Conservation (phyloP, 495 filamentous ascomycete genomes). For the Xanthoparmelia taractica region DNA sequence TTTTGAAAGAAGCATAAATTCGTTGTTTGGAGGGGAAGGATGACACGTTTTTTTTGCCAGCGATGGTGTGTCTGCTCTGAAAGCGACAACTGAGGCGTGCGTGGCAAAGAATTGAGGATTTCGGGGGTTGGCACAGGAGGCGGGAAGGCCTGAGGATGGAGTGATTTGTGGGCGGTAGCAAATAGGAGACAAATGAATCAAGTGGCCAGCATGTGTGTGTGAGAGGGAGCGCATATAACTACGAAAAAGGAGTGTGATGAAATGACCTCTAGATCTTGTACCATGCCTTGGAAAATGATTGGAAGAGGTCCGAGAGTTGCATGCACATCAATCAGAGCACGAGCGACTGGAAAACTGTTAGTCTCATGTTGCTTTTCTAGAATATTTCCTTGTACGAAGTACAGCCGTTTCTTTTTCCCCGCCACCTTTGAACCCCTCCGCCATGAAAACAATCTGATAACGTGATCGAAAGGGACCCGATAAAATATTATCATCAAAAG, state of each 20-base stretch:
- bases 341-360: neutral
- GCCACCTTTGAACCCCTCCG: neutral
- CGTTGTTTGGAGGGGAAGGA: neutral
- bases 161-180: neutral
- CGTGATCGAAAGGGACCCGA: slow-evolving; percentile 21
- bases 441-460: slow-evolving; percentile 3
- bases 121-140: neutral
- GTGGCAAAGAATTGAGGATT: neutral
- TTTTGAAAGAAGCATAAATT: neutral
- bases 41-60: neutral
- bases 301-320: neutral
- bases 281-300: neutral
- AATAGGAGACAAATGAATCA: neutral
- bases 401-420: neutral
- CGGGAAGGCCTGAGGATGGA: slow-evolving; percentile 4
- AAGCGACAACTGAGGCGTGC: slow-evolving; percentile 1
- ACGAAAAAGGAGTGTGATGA: slow-evolving; percentile 1
- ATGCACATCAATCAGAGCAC: neutral
- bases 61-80: too few species aligned
- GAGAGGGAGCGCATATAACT: slow-evolving; percentile 1
- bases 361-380: neutral
- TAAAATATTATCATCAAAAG: neutral
- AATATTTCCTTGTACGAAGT: slow-evolving; percentile 3
- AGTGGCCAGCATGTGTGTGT: too few species aligned
- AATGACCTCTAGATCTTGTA: slow-evolving; percentile 1